Conservation (phyloP, 2,329 filamentous ascomycete genomes). For the Ophiostoma ips region DNA sequence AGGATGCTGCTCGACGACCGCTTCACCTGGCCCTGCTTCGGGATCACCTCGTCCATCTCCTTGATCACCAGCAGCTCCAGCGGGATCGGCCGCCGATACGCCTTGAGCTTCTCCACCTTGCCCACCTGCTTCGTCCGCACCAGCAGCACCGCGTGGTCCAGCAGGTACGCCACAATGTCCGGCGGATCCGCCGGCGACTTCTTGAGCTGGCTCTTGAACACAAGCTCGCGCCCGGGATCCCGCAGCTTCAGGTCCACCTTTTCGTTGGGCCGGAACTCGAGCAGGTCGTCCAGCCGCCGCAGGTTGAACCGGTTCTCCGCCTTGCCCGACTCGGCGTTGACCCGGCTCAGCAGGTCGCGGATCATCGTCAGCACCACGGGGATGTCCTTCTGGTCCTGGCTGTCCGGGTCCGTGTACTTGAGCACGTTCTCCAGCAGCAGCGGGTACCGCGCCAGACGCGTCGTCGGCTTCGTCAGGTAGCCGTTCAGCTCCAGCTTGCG, state of each 20-base stretch:
- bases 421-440: slow-evolving; percentile 79
- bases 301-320: slow-evolving; percentile 96
- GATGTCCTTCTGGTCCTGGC: slow-evolving; percentile 80
- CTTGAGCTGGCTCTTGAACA: slow-evolving; percentile 90
- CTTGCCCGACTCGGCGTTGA: slow-evolving; percentile 92
- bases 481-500: slow-evolving; percentile 94
- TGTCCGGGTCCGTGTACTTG: slow-evolving; percentile 82
- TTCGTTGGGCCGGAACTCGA: slow-evolving; percentile 82
- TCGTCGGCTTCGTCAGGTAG: slow-evolving; percentile 95
- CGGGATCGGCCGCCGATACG: slow-evolving; percentile 85
- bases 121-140: slow-evolving; percentile 84
- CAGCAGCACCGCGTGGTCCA: slow-evolving; percentile 87
- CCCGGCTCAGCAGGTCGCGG: slow-evolving; percentile 69
- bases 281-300: slow-evolving; percentile 76
- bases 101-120: slow-evolving; percentile 87
- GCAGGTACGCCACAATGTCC: slow-evolving; percentile 88
- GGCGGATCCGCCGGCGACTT: slow-evolving; percentile 77
- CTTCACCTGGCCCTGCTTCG: slow-evolving; percentile 65
- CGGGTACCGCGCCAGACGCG: slow-evolving; percentile 84
- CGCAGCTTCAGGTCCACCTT: slow-evolving; percentile 88
- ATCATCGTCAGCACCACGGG: slow-evolving; percentile 80
- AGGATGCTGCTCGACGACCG: slow-evolving; percentile 71
- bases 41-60: slow-evolving; percentile 94
- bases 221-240: slow-evolving; percentile 80
- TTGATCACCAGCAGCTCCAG: slow-evolving; percentile 84